Base-by-base conservation (phyloP, 2,329 filamentous ascomycete species). In the Xylogone sp. region DNA sequence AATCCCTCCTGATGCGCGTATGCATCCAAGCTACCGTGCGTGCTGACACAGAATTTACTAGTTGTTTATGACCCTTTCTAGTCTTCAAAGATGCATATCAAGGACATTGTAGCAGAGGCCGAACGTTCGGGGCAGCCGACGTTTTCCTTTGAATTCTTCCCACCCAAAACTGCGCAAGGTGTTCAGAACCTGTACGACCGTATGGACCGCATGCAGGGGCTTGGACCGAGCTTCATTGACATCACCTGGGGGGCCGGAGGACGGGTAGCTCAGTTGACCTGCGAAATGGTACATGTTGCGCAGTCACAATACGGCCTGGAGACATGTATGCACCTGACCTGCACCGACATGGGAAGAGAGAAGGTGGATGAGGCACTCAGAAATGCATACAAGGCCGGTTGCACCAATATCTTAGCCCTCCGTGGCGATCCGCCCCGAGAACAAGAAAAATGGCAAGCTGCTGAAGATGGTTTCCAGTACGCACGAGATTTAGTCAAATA, bases 111-210 rank as follows among this genome's bases (percentile, higher is more conserved):
- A 65, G 78, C 82, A 62, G 87, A 93, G 63, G 86, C 92, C 71
- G 84, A 91, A 72, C 81, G 82, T 74, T 83, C 86, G 65, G 84
- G 85, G 68, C 82, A 87, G 65, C 87, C 92, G 52, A 94, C 91
- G 67, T 97, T 97, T 78, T 99, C 94, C 54, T 99, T 99, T 76
- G 94, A 99, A 72, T 99, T 96, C 79, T 99, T 99, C 74, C 94
- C 94, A 48, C 94, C 94, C 39, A 99, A 99, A 77, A 99, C 94
- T 7, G 88, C 90, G 10, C 90, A 94, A 74, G 94, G 94, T 79
- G 93, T 99, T 12, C 94, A 99, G 75, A 99, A 99, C 71, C 85
- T 99, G 53, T 99, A 99, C 78, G 94, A 99, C 64, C 90, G 94
- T 62, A 97, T 99, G 89, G 94, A 99, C 73, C 91, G 92, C 73